A percentile compares a stretch with the other conserved stretches of the same genome.
Conservation (phyloP, 202 grass and related monocot genomes). For the Panicum hallii region DNA sequence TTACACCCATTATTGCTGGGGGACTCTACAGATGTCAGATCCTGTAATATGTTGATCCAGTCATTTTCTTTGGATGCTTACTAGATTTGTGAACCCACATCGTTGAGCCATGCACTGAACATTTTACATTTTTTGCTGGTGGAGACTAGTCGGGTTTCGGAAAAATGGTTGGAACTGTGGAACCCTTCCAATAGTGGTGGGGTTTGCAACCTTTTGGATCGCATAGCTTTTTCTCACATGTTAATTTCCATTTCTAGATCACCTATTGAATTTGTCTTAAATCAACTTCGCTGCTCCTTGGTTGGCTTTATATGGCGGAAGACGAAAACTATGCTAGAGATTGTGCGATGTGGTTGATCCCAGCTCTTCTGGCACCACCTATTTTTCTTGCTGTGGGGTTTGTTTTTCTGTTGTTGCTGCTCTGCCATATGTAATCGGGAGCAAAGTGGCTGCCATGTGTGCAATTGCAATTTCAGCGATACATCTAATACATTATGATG, state of each 20-base stretch:
- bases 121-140: neutral
- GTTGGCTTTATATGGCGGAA: neutral
- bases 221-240: neutral
- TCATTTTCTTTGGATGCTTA: slow-evolving; percentile 6
- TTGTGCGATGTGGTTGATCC: too few species aligned
- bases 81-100: neutral
- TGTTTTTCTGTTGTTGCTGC: neutral
- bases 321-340: neutral
- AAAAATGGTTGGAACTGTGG: slow-evolving; percentile 7
- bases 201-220: neutral
- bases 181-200: neutral
- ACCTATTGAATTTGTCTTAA: neutral
- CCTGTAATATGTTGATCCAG: neutral
- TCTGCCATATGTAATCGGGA: neutral
- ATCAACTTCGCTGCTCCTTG: neutral
- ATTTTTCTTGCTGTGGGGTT: neutral
- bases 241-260: neutral
- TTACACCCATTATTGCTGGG: neutral
- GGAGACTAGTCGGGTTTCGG: neutral
- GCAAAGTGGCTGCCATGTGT: neutral
- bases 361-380: neutral
- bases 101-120: neutral
- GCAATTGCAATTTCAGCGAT: too few species aligned
- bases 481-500: too few species aligned
- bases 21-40: neutral